These are phyloP conservation scores for Candida tallmaniae DNA, from an alignment of 805 yeast species.

Conservation along the genomic window DNA sequence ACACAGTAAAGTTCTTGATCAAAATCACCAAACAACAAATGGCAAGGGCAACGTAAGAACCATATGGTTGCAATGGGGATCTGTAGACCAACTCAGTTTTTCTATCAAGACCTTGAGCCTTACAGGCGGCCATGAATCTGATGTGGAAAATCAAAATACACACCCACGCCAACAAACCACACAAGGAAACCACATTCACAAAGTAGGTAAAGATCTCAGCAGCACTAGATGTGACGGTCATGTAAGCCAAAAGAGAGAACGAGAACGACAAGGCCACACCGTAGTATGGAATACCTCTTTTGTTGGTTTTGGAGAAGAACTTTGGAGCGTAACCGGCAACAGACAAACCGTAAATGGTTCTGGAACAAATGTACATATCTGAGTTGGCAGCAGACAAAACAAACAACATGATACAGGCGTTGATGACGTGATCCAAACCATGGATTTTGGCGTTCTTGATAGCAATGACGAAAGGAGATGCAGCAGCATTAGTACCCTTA, in stretches of 20 bases:
- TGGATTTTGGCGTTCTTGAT: conserved; percentile 59
- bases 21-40: conserved; percentile 53
- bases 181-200: conserved; percentile 72
- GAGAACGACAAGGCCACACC: conserved; percentile 47
- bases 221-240: conserved; percentile 59
- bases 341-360: conserved; percentile 70
- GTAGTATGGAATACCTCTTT: conserved; percentile 65
- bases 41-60: conserved; percentile 53
- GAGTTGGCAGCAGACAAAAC: conserved; percentile 82
- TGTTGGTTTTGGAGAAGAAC: conserved; percentile 60
- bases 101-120: conserved; percentile 63
- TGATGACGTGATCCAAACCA: conserved; percentile 70
- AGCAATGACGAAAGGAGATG: conserved; percentile 85
- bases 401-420: conserved; percentile 71
- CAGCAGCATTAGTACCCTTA: conserved; percentile 56
- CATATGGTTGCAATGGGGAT: conserved; percentile 70
- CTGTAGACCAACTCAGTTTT: conserved; percentile 47
- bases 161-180: conserved; percentile 73
- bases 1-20: conserved; percentile 70
- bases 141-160: conserved; percentile 66
- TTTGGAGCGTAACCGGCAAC: conserved; percentile 72
- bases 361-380: conserved; percentile 70
- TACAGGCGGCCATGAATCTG: conserved; percentile 58
- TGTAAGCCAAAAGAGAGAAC: conserved; percentile 65
- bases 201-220: conserved; percentile 60